Conservation (phyloP, 371 early-diverging fungal species). For the Mortierella sp. region DNA sequence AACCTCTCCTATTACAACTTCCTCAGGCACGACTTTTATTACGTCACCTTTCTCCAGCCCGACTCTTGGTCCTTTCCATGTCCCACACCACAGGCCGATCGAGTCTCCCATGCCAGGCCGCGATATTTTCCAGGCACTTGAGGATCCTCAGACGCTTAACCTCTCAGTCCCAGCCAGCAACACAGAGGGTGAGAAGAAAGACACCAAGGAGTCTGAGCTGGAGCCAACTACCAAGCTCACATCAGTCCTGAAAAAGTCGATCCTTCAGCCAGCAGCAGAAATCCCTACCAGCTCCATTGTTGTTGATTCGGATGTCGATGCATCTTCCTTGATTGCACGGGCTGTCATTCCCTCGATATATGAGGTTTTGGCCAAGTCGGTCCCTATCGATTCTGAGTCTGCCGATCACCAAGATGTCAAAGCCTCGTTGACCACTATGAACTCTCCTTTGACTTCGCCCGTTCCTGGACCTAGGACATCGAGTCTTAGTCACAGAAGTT, state of each 20-base stretch:
- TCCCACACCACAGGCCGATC: slow-evolving; percentile 18
- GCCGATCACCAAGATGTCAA: background rate
- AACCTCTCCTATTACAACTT: background rate
- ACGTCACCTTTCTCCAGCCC: slow-evolving; percentile 38
- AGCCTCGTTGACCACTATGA: slow-evolving; percentile 15
- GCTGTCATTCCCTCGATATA: background rate
- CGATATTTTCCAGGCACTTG: background rate
- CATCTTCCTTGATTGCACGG: background rate
- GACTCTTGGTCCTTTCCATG: slow-evolving; percentile 38
- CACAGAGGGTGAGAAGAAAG: background rate
- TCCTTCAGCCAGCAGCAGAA: slow-evolving; percentile 25
- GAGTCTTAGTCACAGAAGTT: slow-evolving; percentile 16
- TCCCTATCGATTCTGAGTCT: background rate
- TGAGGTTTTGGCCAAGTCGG: background rate
- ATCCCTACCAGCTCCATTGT: slow-evolving; percentile 12
- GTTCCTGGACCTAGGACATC: slow-evolving; percentile 15
- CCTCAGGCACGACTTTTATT: background rate
- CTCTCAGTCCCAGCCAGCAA: background rate
- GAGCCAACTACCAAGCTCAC: background rate
- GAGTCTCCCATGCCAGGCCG: background rate
- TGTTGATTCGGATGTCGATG: background rate
- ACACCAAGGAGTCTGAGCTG: background rate
- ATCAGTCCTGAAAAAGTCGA: background rate
- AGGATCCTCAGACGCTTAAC: background rate
- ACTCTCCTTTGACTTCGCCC: slow-evolving; percentile 26